These are phyloP conservation scores for Colletotrichum sp. DNA, from an alignment of 2,329 filamentous ascomycete genomes.

Conservation along the genomic window DNA sequence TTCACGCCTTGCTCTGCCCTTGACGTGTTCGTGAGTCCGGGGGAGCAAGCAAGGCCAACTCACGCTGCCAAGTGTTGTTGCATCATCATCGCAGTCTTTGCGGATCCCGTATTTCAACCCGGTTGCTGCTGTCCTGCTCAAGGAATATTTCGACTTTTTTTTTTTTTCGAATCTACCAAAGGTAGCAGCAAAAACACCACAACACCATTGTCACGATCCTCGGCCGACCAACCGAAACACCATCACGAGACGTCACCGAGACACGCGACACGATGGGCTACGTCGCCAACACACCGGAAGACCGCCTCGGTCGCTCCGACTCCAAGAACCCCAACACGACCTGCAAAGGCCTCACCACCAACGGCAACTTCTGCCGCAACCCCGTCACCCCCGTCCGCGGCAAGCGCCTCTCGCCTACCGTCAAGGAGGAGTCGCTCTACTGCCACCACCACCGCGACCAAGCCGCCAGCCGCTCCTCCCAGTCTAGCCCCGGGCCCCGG, in stretches of 20 bases:
- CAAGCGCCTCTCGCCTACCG: constrained; percentile 28
- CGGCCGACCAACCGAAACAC: background rate
- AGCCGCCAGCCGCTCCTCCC: constrained; percentile 62
- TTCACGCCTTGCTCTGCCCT: background rate
- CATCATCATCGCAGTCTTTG: background rate
- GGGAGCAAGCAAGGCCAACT: background rate
- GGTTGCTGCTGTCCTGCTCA: background rate
- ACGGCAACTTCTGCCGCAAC: constrained; percentile 83
- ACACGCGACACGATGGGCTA: constrained; percentile 61
- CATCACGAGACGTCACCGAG: background rate
- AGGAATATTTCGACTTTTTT: background rate
- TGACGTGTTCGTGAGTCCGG: background rate
- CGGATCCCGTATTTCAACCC: background rate
- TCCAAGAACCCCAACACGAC: constrained; percentile 84
- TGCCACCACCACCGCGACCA: constrained; percentile 98
- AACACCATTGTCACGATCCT: background rate
- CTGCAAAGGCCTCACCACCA: constrained; percentile 85
- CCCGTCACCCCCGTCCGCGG: constrained; percentile 54
- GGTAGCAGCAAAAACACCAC: background rate
- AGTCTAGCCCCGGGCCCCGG: constrained; percentile 49
- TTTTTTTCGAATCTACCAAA: background rate
- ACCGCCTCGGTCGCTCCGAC: constrained; percentile 77
- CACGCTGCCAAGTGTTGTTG: background rate
- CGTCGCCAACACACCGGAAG: constrained; percentile 79
- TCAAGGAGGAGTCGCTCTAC: constrained; percentile 67